Percentiles rank a stretch among this genome's conserved stretches.
Evolutionary conservation across 78 protist genomes (phyloP).

Genomic region (Monosiga brevicollis): DNA sequence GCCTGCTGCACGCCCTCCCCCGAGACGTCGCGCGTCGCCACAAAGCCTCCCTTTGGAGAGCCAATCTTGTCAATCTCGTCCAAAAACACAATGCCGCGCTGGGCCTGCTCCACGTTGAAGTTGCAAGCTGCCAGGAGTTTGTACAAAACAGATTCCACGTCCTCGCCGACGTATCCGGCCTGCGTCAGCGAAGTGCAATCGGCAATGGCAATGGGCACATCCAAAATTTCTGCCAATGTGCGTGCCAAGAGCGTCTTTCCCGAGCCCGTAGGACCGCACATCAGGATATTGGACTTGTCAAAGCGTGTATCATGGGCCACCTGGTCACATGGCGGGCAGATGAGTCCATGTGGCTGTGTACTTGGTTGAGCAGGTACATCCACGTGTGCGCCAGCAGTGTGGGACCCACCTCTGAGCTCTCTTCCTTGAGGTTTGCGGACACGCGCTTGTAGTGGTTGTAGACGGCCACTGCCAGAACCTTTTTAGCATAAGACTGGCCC

Average conservation of each 20-base stretch:
- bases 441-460: slow-evolving; percentile 46
- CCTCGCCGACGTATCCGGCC: slow-evolving; percentile 57
- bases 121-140: slow-evolving; percentile 9
- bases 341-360: not conserved
- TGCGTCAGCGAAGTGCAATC: slow-evolving; percentile 51
- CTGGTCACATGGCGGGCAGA: not conserved
- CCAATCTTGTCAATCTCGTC: slow-evolving; percentile 59
- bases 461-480: slow-evolving; percentile 24
- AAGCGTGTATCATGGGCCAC: not conserved
- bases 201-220: slow-evolving; percentile 38
- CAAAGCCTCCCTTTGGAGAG: not conserved
- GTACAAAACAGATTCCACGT: slow-evolving; percentile 36
- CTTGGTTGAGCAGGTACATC: not conserved
- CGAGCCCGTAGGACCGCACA: slow-evolving; percentile 51
- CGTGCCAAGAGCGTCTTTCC: slow-evolving; percentile 46
- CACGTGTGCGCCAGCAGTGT: not conserved
- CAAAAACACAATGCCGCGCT: slow-evolving; percentile 32
- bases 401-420: not conserved
- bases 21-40: slow-evolving; percentile 24
- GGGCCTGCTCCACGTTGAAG: slow-evolving; percentile 24
- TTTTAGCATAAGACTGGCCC: slow-evolving; percentile 25
- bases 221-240: slow-evolving; percentile 21
- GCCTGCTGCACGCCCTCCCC: slow-evolving; percentile 66
- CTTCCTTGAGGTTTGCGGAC: not conserved
- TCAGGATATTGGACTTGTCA: slow-evolving; percentile 38